phyloP scores from a whole-genome alignment of 495 filamentous ascomycete species.

The Trichoderma erinaceum region DNA sequence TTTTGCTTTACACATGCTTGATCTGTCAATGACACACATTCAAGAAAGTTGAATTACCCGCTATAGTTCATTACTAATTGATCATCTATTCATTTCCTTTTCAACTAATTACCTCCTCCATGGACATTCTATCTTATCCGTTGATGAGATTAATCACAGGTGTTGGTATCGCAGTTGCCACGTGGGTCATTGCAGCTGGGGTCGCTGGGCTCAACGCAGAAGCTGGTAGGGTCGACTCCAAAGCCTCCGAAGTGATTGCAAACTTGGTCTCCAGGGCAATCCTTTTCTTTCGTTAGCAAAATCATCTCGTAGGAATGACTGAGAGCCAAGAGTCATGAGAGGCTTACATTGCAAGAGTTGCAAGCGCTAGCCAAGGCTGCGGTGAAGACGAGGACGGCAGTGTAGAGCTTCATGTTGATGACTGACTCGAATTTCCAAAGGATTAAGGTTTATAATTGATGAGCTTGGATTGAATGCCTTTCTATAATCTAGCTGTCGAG shows the following conservation, averaged over 20 bases:
- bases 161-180: constrained; percentile 1
- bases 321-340: not conserved
- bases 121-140: not conserved
- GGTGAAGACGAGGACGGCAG: not conserved
- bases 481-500: not conserved
- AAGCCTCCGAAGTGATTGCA: constrained; percentile 8
- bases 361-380: constrained; percentile 5
- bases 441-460: not conserved
- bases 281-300: not conserved
- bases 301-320: not conserved
- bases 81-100: not conserved
- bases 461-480: not conserved
- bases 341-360: constrained; percentile 1
- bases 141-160: not conserved
- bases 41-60: too few relatives aligned
- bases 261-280: constrained; percentile 2
- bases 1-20: too few relatives aligned
- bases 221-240: not conserved
- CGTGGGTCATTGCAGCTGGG: constrained; percentile 10
- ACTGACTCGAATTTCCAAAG: not conserved
- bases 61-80: too few relatives aligned
- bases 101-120: not conserved
- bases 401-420: constrained; percentile 1
- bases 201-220: constrained; percentile 11
- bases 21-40: too few relatives aligned